Conservation (phyloP, 305 asterid genomes). For the Fraxinus sp. region DNA sequence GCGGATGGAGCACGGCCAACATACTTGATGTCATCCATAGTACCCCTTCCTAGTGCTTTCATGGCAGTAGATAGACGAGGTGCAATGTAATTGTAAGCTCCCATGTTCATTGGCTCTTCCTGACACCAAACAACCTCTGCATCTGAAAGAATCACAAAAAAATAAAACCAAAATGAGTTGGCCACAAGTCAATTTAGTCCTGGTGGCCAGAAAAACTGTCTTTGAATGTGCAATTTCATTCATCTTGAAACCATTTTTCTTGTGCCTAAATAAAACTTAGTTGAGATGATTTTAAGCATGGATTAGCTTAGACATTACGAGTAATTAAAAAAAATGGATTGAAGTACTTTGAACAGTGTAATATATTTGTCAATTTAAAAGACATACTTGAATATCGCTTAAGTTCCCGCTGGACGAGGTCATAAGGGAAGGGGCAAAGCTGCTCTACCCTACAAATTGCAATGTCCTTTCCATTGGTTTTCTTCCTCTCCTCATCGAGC, state of each 20-base stretch:
- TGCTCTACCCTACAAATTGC: constrained; percentile 96
- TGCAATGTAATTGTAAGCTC: constrained; percentile 68
- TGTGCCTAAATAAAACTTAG: neutral
- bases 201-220: neutral
- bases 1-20: constrained; percentile 91
- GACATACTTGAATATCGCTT: constrained; percentile 87
- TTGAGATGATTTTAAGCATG: neutral
- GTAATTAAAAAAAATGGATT: neutral
- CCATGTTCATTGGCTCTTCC: constrained; percentile 99
- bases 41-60: constrained; percentile 67
- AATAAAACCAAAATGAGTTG: neutral
- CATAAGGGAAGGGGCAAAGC: constrained; percentile 94
- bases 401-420: constrained; percentile 87
- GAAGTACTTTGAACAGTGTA: neutral
- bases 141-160: constrained; percentile 50
- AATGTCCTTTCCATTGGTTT: constrained; percentile 57
- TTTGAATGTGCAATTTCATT: neutral
- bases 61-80: constrained; percentile 87
- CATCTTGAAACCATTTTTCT: neutral
- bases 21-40: constrained; percentile 67
- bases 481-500: constrained; percentile 77
- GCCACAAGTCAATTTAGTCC: neutral
- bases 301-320: neutral
- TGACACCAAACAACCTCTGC: constrained; percentile 98
- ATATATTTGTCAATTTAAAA: neutral